Percentiles rank a stretch among this genome's conserved stretches.
phyloP scores from a whole-genome alignment of 352 stramenopile species.

The Globisporangium uncinulatum region DNA sequence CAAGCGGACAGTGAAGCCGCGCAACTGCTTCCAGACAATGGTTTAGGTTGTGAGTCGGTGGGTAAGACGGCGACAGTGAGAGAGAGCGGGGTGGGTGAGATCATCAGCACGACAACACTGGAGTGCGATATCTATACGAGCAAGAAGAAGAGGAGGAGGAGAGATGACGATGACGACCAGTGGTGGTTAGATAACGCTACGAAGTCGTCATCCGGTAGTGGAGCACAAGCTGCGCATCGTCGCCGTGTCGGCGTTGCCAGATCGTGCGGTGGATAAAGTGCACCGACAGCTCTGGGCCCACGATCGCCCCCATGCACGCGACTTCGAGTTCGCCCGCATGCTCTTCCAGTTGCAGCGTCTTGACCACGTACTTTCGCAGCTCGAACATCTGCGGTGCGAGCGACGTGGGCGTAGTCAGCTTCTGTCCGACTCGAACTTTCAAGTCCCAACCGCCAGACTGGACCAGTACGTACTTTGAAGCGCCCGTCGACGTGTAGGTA shows the following conservation, averaged over 20 bases:
- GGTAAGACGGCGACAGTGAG: too few relatives aligned
- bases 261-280: slow-evolving; percentile 64
- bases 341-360: slow-evolving; percentile 24
- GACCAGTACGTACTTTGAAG: slow-evolving; percentile 35
- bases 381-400: slow-evolving; percentile 38
- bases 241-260: slow-evolving; percentile 42
- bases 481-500: slow-evolving; percentile 60
- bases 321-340: slow-evolving; percentile 37
- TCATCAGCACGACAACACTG: not conserved
- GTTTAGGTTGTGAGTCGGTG: not conserved
- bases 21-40: slow-evolving; percentile 6
- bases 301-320: slow-evolving; percentile 44
- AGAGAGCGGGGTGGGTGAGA: too few relatives aligned
- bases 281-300: slow-evolving; percentile 58
- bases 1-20: slow-evolving; percentile 8
- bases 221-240: slow-evolving; percentile 37
- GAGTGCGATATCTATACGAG: slow-evolving; percentile 6
- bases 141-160: not conserved
- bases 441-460: not conserved
- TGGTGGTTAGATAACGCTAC: not conserved
- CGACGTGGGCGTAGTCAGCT: not conserved
- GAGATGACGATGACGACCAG: not conserved
- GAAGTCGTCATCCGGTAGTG: slow-evolving; percentile 38
- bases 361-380: slow-evolving; percentile 41
- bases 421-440: too few relatives aligned